Base-by-base conservation (phyloP, 148 eudicot species). In the Chenopodium quinoa region DNA sequence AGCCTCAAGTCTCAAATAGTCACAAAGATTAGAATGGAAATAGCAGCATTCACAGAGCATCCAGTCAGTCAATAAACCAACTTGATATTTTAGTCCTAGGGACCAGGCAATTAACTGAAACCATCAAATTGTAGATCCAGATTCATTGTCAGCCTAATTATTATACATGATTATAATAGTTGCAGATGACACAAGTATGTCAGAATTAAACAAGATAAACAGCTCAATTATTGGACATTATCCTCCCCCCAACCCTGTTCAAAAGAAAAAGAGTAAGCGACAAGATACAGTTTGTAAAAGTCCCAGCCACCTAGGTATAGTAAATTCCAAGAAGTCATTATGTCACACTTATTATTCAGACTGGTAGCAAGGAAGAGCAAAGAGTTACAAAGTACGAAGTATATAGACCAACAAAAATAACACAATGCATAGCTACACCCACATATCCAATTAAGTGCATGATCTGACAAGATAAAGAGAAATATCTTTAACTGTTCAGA, bases 391-490 rank as follows among this genome's bases (percentile, higher is more conserved):
- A 20, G 66, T 7, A 6, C 11, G 9, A 62, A 20, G 66, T 62
- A 62, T 20, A 22, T 22, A 22, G 25, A 62, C 23, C 27, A 62
- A 22, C 66, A 62, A 25, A 17, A 56, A 56, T 14, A 56, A 56
- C 27, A 19, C 65, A 62, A 62, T 62, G 66, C 62, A 56, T 2
- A 17, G 62, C 62, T 16, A 6, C 66, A 62, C 37, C 13, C 12
- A 25, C 71, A 67, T 25, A 29, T 67, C 4, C 27, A 71, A 40
- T 34, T 6, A 23, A 16, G 60, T 8, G 13, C 54, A 50, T 44
- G 17, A 81, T 75, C 10, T 19, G 48, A 50, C 27, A 73, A 47
- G 73, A 19, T 16, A 52, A 50, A 79, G 6, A 77, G n/a, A 56
- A 7, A 14, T 31, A 12, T 14, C 44, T 13, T 9, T 13, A 29